A percentile compares a stretch with the other conserved stretches of the same genome.
These are phyloP conservation scores for Pyropia yezoensis DNA, from an alignment of 23 red algal species.

Conservation along the genomic window DNA sequence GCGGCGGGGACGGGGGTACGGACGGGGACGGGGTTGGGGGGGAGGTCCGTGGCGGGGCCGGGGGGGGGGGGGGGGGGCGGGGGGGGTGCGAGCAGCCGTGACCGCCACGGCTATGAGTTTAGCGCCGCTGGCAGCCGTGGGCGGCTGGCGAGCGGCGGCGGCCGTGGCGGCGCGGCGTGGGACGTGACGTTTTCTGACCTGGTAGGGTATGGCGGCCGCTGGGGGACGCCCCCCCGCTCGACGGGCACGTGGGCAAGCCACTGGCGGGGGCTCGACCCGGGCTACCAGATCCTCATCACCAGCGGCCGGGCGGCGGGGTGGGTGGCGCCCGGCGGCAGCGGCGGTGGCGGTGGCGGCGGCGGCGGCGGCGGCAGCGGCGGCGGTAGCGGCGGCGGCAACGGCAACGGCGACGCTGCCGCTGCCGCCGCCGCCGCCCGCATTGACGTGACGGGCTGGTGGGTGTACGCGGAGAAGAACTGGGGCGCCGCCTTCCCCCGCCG, in stretches of 20 bases:
- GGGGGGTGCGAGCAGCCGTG: too few species aligned
- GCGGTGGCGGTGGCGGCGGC: conserved; percentile 13
- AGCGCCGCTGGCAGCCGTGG: too few species aligned
- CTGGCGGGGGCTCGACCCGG: conserved; percentile 81
- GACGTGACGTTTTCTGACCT: too few species aligned
- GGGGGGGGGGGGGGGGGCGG: too few species aligned
- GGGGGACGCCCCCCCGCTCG: neutral
- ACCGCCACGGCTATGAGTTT: too few species aligned
- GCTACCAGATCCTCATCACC: conserved; percentile 83
- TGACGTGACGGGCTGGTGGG: conserved; percentile 11
- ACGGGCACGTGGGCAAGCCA: conserved; percentile 70
- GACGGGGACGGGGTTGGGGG: too few species aligned
- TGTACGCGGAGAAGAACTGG: conserved; percentile 97
- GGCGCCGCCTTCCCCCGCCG: conserved; percentile 62
- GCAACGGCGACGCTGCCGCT: neutral
- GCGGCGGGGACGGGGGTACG: too few species aligned
- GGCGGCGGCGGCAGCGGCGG: conserved; percentile 5
- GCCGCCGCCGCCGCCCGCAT: neutral
- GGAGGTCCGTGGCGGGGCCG: too few species aligned
- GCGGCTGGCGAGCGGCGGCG: too few species aligned
- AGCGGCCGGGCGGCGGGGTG: conserved; percentile 33
- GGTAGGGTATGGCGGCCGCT: too few species aligned
- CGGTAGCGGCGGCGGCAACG: conserved; percentile 11
- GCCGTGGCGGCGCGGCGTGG: too few species aligned
- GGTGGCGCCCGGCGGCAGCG: conserved; percentile 12